Conservation (phyloP, 2,329 filamentous ascomycete genomes). For the Aspergillus tamarii region DNA sequence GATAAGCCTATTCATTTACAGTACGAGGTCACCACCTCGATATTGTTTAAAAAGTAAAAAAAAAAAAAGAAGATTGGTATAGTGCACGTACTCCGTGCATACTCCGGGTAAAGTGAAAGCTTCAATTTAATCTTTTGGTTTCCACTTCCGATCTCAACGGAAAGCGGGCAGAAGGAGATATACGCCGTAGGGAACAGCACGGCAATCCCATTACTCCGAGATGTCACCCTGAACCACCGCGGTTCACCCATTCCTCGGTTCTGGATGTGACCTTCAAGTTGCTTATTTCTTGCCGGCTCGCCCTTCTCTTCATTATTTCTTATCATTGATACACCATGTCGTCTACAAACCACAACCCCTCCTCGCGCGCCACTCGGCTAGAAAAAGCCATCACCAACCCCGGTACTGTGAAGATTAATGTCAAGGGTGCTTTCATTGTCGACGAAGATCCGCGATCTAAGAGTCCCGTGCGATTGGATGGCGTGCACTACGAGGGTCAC, state of each 20-base stretch:
- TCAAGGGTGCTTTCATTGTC: conserved; percentile 94
- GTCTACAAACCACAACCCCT: conserved; percentile 30
- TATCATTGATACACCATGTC: conserved; percentile 33
- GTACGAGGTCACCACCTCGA: no score
- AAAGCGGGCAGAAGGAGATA: conserved; percentile 47
- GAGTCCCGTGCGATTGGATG: conserved; percentile 54
- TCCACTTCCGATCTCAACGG: conserved; percentile 20
- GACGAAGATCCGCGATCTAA: conserved; percentile 69
- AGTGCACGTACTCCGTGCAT: not conserved
- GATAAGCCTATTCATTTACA: no score
- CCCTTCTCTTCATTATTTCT: conserved; percentile 8
- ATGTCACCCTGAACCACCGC: conserved; percentile 6
- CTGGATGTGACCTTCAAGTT: not conserved
- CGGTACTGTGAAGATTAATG: conserved; percentile 86
- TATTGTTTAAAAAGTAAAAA: not conserved
- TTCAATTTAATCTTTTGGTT: not conserved
- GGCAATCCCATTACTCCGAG: conserved; percentile 31
- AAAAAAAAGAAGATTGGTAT: not conserved
- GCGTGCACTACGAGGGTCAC: conserved; percentile 74
- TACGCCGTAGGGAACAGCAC: conserved; percentile 51
- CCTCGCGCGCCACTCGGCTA: conserved; percentile 33
- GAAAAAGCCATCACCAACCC: conserved; percentile 59
- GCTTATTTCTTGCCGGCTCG: not conserved
- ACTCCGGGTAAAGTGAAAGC: not conserved
- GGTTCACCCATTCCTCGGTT: not conserved